Conservation (phyloP, 1,284 basidiomycete species). For the Ustilago vetiveriae region DNA sequence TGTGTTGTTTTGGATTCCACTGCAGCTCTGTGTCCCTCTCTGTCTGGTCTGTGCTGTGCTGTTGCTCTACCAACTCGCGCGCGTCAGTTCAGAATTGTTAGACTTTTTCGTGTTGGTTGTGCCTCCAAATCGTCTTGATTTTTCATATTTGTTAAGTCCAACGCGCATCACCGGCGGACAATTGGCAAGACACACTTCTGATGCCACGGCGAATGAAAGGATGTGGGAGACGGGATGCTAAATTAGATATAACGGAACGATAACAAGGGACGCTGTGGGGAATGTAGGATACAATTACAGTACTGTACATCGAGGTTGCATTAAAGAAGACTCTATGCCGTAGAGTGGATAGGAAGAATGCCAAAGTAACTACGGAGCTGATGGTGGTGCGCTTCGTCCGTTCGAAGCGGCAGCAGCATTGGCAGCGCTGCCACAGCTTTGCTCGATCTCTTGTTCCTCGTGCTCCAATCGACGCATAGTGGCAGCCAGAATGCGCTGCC, state of each 20-base stretch:
- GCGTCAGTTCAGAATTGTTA: background rate
- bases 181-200: too few species aligned
- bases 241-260: too few species aligned
- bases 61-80: background rate
- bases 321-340: too few species aligned
- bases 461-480: conserved; percentile 51
- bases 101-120: background rate
- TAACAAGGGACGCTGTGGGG: too few species aligned
- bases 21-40: background rate
- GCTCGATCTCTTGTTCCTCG: conserved; percentile 43
- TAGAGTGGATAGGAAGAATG: too few species aligned
- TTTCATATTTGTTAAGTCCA: too few species aligned
- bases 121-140: background rate
- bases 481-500: conserved; percentile 40
- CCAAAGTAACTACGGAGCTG: too few species aligned
- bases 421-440: conserved; percentile 34
- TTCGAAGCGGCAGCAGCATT: conserved; percentile 6
- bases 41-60: conserved; percentile 1
- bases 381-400: conserved; percentile 1
- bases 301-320: too few species aligned
- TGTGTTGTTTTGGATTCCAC: conserved; percentile 1
- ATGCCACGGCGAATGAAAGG: too few species aligned
- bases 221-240: too few species aligned
- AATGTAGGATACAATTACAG: background rate
- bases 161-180: too few species aligned